Conservation (phyloP, 352 stramenopile species). For the Hyaloperonospora arabidopsidis region DNA sequence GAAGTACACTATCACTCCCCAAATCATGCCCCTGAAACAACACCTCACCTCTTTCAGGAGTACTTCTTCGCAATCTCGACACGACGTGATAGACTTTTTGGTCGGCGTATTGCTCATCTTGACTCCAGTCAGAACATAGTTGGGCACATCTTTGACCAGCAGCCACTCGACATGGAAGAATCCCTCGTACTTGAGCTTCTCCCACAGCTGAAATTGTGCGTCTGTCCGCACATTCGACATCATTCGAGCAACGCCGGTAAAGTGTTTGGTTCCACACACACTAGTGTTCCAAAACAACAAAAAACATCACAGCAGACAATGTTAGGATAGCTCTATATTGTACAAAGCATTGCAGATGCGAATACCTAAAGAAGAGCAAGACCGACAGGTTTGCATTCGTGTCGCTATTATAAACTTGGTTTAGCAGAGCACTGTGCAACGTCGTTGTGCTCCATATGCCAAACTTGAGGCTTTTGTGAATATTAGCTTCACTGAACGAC, state of each 20-base stretch:
- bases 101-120: constrained; percentile 74
- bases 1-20: no score
- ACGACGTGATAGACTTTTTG: constrained; percentile 76
- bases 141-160: constrained; percentile 77
- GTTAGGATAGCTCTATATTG: not conserved
- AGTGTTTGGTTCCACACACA: constrained; percentile 69
- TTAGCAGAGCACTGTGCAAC: constrained; percentile 55
- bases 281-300: constrained; percentile 17
- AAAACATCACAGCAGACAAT: not conserved
- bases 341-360: not conserved
- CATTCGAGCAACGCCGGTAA: constrained; percentile 73
- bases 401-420: constrained; percentile 66
- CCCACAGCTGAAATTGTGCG: constrained; percentile 59
- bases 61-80: constrained; percentile 74
- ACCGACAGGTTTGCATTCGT: constrained; percentile 55
- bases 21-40: no score
- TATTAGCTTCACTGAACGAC: constrained; percentile 78
- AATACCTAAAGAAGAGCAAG: constrained; percentile 72
- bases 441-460: constrained; percentile 73
- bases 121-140: constrained; percentile 63
- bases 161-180: constrained; percentile 79
- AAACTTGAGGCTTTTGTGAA: constrained; percentile 83
- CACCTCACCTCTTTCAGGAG: constrained; percentile 52
- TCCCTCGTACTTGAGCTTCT: constrained; percentile 79
- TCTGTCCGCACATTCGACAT: constrained; percentile 49